These are phyloP conservation scores for Podaxis sp. DNA, from an alignment of 768 basidiomycete species.

Conservation along the genomic window DNA sequence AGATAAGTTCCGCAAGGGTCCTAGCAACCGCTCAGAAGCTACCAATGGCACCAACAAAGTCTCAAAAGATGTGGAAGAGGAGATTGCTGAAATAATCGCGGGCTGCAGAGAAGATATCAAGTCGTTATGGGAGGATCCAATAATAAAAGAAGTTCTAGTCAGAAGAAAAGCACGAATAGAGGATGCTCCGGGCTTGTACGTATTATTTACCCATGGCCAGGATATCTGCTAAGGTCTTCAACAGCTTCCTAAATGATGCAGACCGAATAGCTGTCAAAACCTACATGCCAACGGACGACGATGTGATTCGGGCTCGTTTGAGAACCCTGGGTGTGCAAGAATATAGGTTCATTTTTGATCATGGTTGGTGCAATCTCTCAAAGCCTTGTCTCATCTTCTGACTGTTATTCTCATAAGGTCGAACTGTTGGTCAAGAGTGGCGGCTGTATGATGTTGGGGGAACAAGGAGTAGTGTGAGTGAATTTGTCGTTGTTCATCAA, in stretches of 20 bases:
- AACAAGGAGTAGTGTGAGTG: constrained; percentile 58
- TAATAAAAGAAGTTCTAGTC: constrained; percentile 55
- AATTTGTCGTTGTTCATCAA: constrained; percentile 3
- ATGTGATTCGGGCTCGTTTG: constrained; percentile 74
- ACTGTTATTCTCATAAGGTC: constrained; percentile 30
- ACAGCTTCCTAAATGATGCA: constrained; percentile 66
- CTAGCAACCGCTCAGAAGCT: constrained; percentile 7
- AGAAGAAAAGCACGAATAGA: constrained; percentile 56
- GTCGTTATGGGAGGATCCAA: constrained; percentile 61
- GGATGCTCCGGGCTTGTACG: constrained; percentile 72
- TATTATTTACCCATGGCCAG: constrained; percentile 15
- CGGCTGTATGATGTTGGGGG: constrained; percentile 81
- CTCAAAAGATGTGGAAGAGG: constrained; percentile 43
- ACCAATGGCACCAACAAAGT: constrained; percentile 18
- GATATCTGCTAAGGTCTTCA: constrained; percentile 7
- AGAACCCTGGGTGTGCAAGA: constrained; percentile 79
- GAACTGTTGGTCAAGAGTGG: constrained; percentile 68
- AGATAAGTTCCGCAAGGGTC: constrained; percentile 41
- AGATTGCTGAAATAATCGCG: constrained; percentile 53
- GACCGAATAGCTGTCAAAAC: constrained; percentile 57
- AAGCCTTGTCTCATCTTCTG: neutral
- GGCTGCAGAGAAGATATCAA: constrained; percentile 64
- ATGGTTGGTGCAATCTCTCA: constrained; percentile 37
- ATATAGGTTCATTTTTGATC: constrained; percentile 60
- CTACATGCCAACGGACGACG: constrained; percentile 71